A percentile compares a stretch with the other conserved stretches of the same genome.
phyloP scores from a whole-genome alignment of 2,329 filamentous ascomycete species.

The Fonsecaea multimorphosa region DNA sequence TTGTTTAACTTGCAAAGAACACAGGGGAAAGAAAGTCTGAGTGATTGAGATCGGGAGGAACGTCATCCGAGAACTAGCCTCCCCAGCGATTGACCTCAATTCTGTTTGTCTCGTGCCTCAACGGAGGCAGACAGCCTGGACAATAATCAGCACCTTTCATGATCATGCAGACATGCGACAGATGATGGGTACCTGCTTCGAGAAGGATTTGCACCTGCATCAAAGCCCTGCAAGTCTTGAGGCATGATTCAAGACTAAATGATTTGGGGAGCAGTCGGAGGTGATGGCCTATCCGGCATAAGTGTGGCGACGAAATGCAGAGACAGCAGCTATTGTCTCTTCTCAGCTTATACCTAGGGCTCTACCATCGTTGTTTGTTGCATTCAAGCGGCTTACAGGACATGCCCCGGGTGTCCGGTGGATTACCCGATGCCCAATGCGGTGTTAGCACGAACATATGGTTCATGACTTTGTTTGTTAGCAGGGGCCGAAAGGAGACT shows the following conservation, averaged over 20 bases:
- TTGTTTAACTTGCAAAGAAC: not conserved
- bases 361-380: not conserved
- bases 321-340: slow-evolving; percentile 8
- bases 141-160: not conserved
- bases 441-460: not conserved
- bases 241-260: slow-evolving; percentile 1
- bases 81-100: not conserved
- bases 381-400: not conserved
- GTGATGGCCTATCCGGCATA: slow-evolving; percentile 1
- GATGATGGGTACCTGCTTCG: slow-evolving; percentile 25
- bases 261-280: not conserved
- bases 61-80: not conserved
- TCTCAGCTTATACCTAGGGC: slow-evolving; percentile 12
- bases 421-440: not conserved
- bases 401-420: not conserved
- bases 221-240: slow-evolving; percentile 10
- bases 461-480: not conserved
- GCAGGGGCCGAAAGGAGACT: not conserved
- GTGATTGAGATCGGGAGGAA: not conserved
- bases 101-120: not conserved
- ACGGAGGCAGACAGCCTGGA: not conserved
- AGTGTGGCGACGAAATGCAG: not conserved
- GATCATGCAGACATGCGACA: not conserved
- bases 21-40: not conserved
- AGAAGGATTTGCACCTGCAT: slow-evolving; percentile 25